Base-by-base conservation (phyloP, 2,329 filamentous ascomycete species). In the Alternaria sp. region DNA sequence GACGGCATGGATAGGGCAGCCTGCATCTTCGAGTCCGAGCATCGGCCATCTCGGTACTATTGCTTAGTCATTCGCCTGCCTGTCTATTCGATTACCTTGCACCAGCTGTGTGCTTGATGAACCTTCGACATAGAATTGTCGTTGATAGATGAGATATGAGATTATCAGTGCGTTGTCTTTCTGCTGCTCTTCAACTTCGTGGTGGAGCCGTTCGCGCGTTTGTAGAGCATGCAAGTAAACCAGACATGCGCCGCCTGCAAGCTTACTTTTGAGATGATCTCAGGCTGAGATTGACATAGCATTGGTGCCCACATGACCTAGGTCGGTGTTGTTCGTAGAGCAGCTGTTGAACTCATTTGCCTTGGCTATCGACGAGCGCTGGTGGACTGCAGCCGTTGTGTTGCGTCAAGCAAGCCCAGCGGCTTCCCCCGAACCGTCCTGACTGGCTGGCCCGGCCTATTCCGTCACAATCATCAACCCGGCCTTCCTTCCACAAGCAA, bases 21-120 rank as follows among this genome's bases (percentile, higher is more conserved):
- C 30, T 20, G 4, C 27, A n/a, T 20, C 40, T 32, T 22, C 44
- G n/a, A 34, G 58, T 57, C 58, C 54, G 54, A 60, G 22, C 45
- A 57, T 60, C 58, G 48, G 58, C 58, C 57, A 59, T 59, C 54
- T 60, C 18, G 58, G 54, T 60, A 22, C 54, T 27, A 16, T 10
- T 10, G 54, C 54, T 60, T 49, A 57, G 58, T 60, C 58, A 60
- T 46, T 6, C 27, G 14, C 18, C 16, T 20, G 14, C 18, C 16
- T 20, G 30, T 38, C 20, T 20, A 2, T 20, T 10, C n/a, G 9
- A 20, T 40, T 18, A 18, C 38, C 18, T 41, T 41, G 18, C 10
- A 22, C 20, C 18, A 0, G 4, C 14, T 7, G 5, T 14, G 12
- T 22, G 0, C 18, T 41, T 41, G 4, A 0, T 4, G 2, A 3